Base-by-base conservation (phyloP, 208 protist species). In the Crithidia expoeki region DNA sequence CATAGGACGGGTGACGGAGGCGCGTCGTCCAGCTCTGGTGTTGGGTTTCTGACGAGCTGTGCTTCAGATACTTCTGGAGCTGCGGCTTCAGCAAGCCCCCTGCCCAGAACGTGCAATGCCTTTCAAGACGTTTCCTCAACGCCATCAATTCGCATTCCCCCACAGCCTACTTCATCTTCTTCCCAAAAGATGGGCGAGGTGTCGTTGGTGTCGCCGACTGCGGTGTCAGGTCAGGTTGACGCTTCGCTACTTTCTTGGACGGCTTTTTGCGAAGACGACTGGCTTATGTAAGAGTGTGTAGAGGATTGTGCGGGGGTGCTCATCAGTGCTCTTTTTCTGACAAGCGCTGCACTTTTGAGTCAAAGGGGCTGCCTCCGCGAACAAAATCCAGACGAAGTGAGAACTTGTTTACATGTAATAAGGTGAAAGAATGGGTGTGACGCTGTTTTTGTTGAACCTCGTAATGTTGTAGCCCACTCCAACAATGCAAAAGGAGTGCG, bases 251-350 rank as follows among this genome's bases (percentile, higher is more conserved):
- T 64, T 2, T 64, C 58, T 23, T 53, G 82, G 46, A 87, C 80
- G 16, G 75, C 82, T 52, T 86, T 90, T 55, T 70, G 81, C 53
- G 77, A 75, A 49, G 76, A 83, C 19, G 85, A 87, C 38, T 86
- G 84, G 84, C 61, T 86, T 23, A 33, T 72, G 30, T 64, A 25
- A 64, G 27, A 3, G 17, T 9, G 7, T 33, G 1, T 12, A 32
- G 4, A 51, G 21, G n/a, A 17, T 40, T 5, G 36, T 40, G 9
- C 9, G 36, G 36, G 36, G 36, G 12, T n/a, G n/a, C n/a, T n/a
- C n/a, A n/a, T n/a, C n/a, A n/a, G n/a, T n/a, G n/a, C n/a, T n/a
- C n/a, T n/a, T n/a, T n/a, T n/a, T n/a, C n/a, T n/a, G n/a, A n/a
- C n/a, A n/a, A n/a, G n/a, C n/a, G n/a, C n/a, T n/a, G n/a, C n/a